Conservation (phyloP, 371 early-diverging fungal genomes). For the Dinochytrium kinnereticum region DNA sequence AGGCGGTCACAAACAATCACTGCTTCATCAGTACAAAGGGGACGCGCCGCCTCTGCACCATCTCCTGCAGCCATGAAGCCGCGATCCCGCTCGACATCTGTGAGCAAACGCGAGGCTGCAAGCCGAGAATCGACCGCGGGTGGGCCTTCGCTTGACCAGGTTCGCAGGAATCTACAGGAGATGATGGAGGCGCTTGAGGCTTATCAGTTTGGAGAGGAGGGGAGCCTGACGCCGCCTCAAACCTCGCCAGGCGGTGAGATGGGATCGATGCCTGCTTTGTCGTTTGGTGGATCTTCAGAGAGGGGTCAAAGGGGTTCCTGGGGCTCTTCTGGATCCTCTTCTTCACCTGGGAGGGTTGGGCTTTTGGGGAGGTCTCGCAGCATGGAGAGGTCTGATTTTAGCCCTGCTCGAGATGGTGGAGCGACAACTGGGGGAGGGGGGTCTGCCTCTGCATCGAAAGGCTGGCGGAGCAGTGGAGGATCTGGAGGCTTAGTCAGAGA, state of each 20-base stretch:
- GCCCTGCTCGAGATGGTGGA: too few species aligned
- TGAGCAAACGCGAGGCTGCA: not conserved
- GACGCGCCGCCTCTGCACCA: not conserved
- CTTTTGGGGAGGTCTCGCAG: too few species aligned
- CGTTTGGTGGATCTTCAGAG: too few species aligned
- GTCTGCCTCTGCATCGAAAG: too few species aligned
- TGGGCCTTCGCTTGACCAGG: not conserved
- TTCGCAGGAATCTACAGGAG: conserved; percentile 1
- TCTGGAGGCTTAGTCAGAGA: too few species aligned
- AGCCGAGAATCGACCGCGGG: not conserved
- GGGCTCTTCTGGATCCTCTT: too few species aligned
- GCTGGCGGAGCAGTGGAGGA: too few species aligned
- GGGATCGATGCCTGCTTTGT: not conserved
- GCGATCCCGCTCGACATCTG: not conserved
- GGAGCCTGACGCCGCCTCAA: not conserved
- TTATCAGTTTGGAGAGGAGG: conserved; percentile 2
- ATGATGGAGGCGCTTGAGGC: conserved; percentile 8
- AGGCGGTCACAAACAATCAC: not conserved
- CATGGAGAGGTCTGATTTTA: too few species aligned
- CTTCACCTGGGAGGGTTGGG: too few species aligned
- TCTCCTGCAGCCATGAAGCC: not conserved
- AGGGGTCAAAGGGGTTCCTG: too few species aligned
- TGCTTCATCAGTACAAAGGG: not conserved
- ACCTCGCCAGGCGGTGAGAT: not conserved
- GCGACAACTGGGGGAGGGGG: too few species aligned